Evolutionary conservation across 257 asterid genomes (phyloP), one percentile per base, ranked within the genome.

Genomic region (Forsythia suspensa): DNA sequence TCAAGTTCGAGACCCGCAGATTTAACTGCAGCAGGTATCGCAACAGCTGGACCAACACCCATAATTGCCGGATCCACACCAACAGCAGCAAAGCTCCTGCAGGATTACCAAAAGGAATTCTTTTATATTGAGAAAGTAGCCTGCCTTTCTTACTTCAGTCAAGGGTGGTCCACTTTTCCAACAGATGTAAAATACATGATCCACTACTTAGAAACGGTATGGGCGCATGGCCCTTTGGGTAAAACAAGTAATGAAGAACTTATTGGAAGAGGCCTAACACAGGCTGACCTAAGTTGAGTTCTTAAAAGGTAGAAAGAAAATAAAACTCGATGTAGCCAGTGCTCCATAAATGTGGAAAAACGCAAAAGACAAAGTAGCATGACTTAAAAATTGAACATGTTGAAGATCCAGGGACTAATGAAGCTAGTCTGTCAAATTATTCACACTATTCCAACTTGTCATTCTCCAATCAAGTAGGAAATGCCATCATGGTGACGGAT

Each of bases 11-110:
- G 98, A 71, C 98, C 99, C 51, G 99, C 98, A 87, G 98, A 85
- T 85, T 91, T 96, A 81, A 91, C 97, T 8, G 99, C 99, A 5
- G 98, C 98, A 43, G 99, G 99, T 81, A 96, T 96, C 57, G 99
- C 99, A 70, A 96, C 98, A 44, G 98, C 98, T 65, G 99, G 99
- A 72, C 99, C 99, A 78, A 95, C 77, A 67, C 99, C 99, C 99
- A 95, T 95, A 80, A 95, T 84, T 6, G 97, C 97, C n/a, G 99
- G 99, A 82, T 96, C 99, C 3, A 96, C 99, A 81, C 99, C 99
- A 77, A 96, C 98, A 4, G 98, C 99, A 82, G 89, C 88, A 86
- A 96, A 96, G 78, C 92, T 91, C 95, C 99, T 96, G 82, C 82
- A 84, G 16, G 42, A 69, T 74, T 43, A 87, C 42, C 72, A 71